Evolutionary conservation across 2,329 filamentous ascomycete genomes (phyloP), one percentile per base, ranked within the genome.

Genomic region (Sporothrix euskadiensis): DNA sequence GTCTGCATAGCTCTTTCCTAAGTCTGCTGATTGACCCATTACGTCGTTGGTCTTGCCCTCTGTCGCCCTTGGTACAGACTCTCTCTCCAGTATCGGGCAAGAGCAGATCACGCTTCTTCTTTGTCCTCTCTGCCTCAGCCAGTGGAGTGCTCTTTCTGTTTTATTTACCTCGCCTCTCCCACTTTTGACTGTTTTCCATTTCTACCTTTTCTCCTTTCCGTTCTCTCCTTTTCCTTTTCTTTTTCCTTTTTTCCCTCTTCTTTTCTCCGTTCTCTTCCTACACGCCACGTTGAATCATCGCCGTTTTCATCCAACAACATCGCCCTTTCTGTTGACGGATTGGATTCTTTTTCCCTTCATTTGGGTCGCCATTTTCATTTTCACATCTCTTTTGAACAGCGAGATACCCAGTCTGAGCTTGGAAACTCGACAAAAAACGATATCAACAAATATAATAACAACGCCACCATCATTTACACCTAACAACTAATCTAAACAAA

Each of bases 81-180:
- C 35, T 65, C 35, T 65, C 52, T 56, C 26, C 22, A 66, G 61
- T 44, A 44, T 47, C 39, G 39, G 57, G 65, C 52, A 68, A 35
- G 44, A 14, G 65, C 65, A 68, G 65, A 68, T 68, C 65, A 47
- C 44, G 65, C 54, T 41, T 41, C 65, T 69, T 73, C 71, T 69
- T 69, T 71, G 65, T 56, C 71, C n/a, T 69, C 54, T 22, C 26
- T 16, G 59, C 30, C 44, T 70, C 66, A 70, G 66, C 61, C 41
- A n/a, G 52, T 41, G 19, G 68, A 44, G 44, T 73, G n/a, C 56
- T 73, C 52, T 44, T 66, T n/a, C 41, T 52, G 22, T 70, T 66
- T 73, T 61, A 22, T 56, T 73, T 71, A 35, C 69, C 49, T 68
- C 59, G 44, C 35, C 4, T 57, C 54, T 47, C 49, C 68, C 49